A percentile compares a stretch with the other conserved stretches of the same genome.
phyloP scores from a whole-genome alignment of 2,329 filamentous ascomycete species.

The Neoascochyta sp. region DNA sequence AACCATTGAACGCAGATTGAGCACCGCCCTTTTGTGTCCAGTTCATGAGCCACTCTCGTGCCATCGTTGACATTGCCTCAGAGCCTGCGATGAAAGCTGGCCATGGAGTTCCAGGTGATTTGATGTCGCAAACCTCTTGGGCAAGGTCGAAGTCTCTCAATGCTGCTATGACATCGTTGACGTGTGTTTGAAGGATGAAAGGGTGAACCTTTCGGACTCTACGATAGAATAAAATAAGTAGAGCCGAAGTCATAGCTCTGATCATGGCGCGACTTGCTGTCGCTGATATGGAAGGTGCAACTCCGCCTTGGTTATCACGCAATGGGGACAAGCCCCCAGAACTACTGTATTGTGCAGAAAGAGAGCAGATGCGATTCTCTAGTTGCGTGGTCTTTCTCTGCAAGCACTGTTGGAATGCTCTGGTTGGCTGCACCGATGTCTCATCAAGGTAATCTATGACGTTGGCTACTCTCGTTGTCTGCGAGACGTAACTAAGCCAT shows the following conservation, averaged over 20 bases:
- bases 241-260: conserved; percentile 39
- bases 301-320: background rate
- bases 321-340: conserved; percentile 1
- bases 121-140: conserved; percentile 3
- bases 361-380: conserved; percentile 14
- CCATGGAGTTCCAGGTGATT: conserved; percentile 14
- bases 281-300: background rate
- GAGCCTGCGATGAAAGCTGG: conserved; percentile 17
- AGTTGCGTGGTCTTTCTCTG: conserved; percentile 11
- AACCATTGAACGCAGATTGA: conserved; percentile 8
- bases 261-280: conserved; percentile 27
- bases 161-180: conserved; percentile 17
- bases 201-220: conserved; percentile 41
- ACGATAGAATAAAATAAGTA: conserved; percentile 45
- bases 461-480: conserved; percentile 44
- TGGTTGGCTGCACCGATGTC: conserved; percentile 8
- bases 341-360: conserved; percentile 9
- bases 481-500: conserved; percentile 45
- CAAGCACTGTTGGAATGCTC: conserved; percentile 11
- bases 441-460: conserved; percentile 14
- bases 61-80: conserved; percentile 9
- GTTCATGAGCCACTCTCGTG: conserved; percentile 10
- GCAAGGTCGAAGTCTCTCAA: conserved; percentile 11
- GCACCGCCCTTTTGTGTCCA: conserved; percentile 14
- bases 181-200: conserved; percentile 39